Percentiles rank a stretch among this genome's conserved stretches.
These are phyloP conservation scores for Russula dissimulans DNA, from an alignment of 768 basidiomycete species.

Conservation along the genomic window DNA sequence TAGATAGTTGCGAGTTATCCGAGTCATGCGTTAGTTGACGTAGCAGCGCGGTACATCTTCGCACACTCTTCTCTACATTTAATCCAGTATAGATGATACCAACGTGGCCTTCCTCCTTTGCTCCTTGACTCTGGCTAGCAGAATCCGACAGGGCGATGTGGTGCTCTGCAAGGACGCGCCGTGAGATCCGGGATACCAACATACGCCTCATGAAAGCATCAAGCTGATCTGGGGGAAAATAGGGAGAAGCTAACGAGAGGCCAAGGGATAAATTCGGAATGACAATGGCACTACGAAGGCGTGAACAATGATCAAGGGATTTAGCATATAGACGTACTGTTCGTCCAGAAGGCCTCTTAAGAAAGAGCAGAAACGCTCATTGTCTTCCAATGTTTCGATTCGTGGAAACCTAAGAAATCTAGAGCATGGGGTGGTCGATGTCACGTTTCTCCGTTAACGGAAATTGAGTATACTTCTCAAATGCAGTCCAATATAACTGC, in stretches of 20 bases:
- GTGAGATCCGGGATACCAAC: slow-evolving; percentile 83
- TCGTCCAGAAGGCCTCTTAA: slow-evolving; percentile 53
- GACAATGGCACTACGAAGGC: slow-evolving; percentile 46
- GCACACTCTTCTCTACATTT: slow-evolving; percentile 58
- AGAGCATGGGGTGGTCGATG: slow-evolving; percentile 8
- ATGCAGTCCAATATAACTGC: slow-evolving; percentile 80
- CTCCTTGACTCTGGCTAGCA: slow-evolving; percentile 28
- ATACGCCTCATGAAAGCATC: slow-evolving; percentile 87
- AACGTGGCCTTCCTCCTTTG: slow-evolving; percentile 42
- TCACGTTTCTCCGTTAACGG: not conserved
- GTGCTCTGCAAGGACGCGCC: slow-evolving; percentile 83
- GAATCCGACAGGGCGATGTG: slow-evolving; percentile 73
- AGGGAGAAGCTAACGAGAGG: slow-evolving; percentile 73
- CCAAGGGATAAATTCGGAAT: slow-evolving; percentile 80
- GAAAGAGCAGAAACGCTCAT: slow-evolving; percentile 71
- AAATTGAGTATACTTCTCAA: slow-evolving; percentile 53
- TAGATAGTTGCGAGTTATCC: slow-evolving; percentile 27
- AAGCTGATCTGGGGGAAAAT: slow-evolving; percentile 66
- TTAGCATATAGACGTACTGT: slow-evolving; percentile 47
- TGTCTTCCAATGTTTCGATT: slow-evolving; percentile 64
- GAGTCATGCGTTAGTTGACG: slow-evolving; percentile 39
- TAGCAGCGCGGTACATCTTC: slow-evolving; percentile 55
- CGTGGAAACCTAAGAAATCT: slow-evolving; percentile 53
- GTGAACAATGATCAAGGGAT: not conserved
- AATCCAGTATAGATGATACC: slow-evolving; percentile 79